Base-by-base conservation (phyloP, 768 basidiomycete genomes). In the Mycena albidolilacea region DNA sequence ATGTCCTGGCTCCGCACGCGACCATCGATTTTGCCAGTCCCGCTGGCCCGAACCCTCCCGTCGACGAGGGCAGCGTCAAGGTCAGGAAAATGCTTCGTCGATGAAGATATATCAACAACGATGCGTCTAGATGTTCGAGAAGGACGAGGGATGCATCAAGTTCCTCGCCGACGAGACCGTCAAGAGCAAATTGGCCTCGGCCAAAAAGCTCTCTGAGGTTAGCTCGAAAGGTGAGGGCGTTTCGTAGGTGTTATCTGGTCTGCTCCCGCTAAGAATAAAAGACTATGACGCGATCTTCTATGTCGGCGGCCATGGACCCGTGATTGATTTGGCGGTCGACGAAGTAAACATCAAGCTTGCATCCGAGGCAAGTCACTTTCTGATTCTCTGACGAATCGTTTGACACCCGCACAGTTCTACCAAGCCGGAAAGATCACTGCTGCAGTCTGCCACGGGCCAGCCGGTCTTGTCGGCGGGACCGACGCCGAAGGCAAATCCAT, bases 361-460 rank as follows among this genome's bases (percentile, higher is more conserved):
- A 37, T 87, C 86, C 35, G 81, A 90, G 70, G 92, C 89, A 76
- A 72, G 85, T 81, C 14, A 55, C 21, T 58, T 61, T 70, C 41
- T 43, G 48, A 12, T 41, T 15, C 41, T 14, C 66, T 21, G 64
- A 57, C 30, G 23, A 14, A 46, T 71, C 68, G 73, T 15, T 46
- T 37, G 39, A 54, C 37, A n/a, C 37, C 39, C 11, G 11, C 38
- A 5, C 60, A 93, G 91, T 92, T 95, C 82, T 95, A 88, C 83
- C 86, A 87, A 64, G 80, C 86, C 11, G 90, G 89, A 57, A 95
- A 94, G 82, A 81, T 92, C 72, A 88, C 90, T 8, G 77, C 90
- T 5, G 93, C 93, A 4, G 93, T 96, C 35, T 95, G 95, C 84
- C 95, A 95, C 82, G 95, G 94, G 17, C 89, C 94, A 64, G 92